Evolutionary conservation across 768 basidiomycete genomes (phyloP), one percentile per base, ranked within the genome.

Genomic region (Tylopilus vinaceipallidus): DNA sequence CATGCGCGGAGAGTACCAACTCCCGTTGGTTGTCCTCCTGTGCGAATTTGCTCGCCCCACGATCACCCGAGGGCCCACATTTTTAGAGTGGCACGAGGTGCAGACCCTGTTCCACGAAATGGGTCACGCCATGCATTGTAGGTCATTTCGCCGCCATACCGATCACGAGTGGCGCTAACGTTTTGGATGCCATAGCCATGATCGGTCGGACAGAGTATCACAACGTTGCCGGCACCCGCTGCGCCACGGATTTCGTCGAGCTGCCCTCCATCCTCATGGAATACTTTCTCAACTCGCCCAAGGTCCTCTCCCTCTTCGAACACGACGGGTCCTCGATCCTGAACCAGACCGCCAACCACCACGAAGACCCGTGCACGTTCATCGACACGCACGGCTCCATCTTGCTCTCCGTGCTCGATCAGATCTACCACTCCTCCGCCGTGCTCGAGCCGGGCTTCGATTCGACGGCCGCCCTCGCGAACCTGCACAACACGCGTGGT

Each of bases 61-160:
- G 3, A 53, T 77, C 16, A 69, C 77, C n/a, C 70, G 75, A 12
- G 86, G 85, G 1, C 79, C 90, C 6, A 84, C 91, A 0, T 69
- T 86, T 42, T 71, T 99, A 19, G 83, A 86, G 49, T 98, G 95
- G 94, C 86, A 88, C 58, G 94, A 98, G 58, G 91, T 98, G 9
- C 75, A 88, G 64, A 98, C 95, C 2, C 73, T 98, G 20, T 97
- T 94, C 71, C 97, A 99, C 60, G 97, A 99, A 71, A 97, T 98
- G 93, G 97, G 97, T 1, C 97, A 99, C 71, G 97, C 97, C 11
- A 93, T 99, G 82, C 97, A 99, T 66, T 99, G 97, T 98, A 62
- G 77, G 93, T 76, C 14, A n/a, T 12, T 35, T 56, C 14, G 17
- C 47, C 33, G 17, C n/a, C 23, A 26, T 29, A 34, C 43, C 23